Evolutionary conservation across 2,329 filamentous ascomycete species (phyloP), one percentile per base, ranked within the genome.

Genomic region (Fusarium oxysporum): DNA sequence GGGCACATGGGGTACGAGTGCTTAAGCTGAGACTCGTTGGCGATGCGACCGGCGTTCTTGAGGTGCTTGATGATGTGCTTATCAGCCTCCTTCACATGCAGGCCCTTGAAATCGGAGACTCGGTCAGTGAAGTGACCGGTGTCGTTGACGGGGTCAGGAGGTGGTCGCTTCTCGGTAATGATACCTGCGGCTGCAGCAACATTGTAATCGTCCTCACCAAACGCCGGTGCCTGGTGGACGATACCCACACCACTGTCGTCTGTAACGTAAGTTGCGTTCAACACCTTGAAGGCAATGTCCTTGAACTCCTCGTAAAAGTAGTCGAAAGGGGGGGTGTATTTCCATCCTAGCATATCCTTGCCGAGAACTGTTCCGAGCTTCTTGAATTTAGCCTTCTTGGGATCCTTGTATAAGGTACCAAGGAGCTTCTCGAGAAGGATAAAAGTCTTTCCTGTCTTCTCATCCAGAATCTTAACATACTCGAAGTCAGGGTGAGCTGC

Each of bases 1-100:
- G 93, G 95, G 82, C 96, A 98, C 89, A 96, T 96, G 25, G 94
- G 95, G 81, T 97, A 97, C 77, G 93, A 96, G 85, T 98, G 96
- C 79, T 89, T 94, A 70, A 97, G 89, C 82, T 97, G 94, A 54
- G 93, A 94, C 73, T 97, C 95, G 35, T 95, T 92, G 40, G 97
- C 87, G 57, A 98, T 81, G 60, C 94, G 90, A 19, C 93, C 94
- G 25, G 87, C 89, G 30, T 87, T 88, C 83, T 96, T 97, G 37
- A 98, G 86, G 77, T 95, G 85, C 83, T 97, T 97, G 82, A 98
- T 94, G 80, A 98, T 98, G 75, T 91, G 91, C 85, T 96, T 97
- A 81, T 98, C 96, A 12, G 96, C 96, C 68, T 91, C 91, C 84
- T 98, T 98, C 78, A 98, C 95, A 79, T 98, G 92, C 84, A 94